Evolutionary conservation across 1,139 yeast species (phyloP).

Genomic region (Zygosaccharomyces sapae): DNA sequence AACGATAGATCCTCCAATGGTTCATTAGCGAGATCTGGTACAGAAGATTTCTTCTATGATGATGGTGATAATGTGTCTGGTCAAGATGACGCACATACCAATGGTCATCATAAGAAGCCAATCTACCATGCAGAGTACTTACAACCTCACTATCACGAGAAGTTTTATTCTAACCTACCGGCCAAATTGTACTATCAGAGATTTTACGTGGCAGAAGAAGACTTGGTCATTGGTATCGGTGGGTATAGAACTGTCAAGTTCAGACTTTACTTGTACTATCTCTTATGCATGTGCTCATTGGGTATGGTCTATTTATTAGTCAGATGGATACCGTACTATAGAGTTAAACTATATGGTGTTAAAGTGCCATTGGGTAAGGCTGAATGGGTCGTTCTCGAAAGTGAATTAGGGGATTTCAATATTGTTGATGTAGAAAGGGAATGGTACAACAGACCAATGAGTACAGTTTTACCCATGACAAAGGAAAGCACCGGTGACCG

Average conservation of each 20-base stretch:
- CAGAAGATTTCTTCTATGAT: conserved; percentile 24
- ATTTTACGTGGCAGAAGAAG: conserved; percentile 92
- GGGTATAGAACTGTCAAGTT: conserved; percentile 62
- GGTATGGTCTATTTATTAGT: conserved; percentile 71
- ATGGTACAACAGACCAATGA: conserved; percentile 66
- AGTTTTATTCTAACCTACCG: conserved; percentile 44
- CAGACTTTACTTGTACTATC: conserved; percentile 48
- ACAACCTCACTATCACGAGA: conserved; percentile 40
- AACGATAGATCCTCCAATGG: conserved; percentile 22
- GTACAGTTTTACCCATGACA: conserved; percentile 52
- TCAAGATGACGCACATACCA: conserved; percentile 27
- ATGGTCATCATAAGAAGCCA: conserved; percentile 23
- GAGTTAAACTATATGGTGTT: conserved; percentile 64
- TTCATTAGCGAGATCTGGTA: conserved; percentile 17
- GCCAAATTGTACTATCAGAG: conserved; percentile 59
- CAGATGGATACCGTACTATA: conserved; percentile 81
- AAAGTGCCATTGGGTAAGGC: conserved; percentile 70
- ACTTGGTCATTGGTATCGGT: conserved; percentile 87
- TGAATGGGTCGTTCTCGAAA: conserved; percentile 92
- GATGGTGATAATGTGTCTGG: conserved; percentile 23
- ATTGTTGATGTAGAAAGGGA: conserved; percentile 52
- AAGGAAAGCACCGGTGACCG: conserved; percentile 16
- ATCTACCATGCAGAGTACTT: conserved; percentile 31
- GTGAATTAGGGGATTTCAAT: conserved; percentile 82
- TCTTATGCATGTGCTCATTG: conserved; percentile 53